phyloP scores from a whole-genome alignment of 2,329 filamentous ascomycete genomes.

The Colletotrichum sp. region DNA sequence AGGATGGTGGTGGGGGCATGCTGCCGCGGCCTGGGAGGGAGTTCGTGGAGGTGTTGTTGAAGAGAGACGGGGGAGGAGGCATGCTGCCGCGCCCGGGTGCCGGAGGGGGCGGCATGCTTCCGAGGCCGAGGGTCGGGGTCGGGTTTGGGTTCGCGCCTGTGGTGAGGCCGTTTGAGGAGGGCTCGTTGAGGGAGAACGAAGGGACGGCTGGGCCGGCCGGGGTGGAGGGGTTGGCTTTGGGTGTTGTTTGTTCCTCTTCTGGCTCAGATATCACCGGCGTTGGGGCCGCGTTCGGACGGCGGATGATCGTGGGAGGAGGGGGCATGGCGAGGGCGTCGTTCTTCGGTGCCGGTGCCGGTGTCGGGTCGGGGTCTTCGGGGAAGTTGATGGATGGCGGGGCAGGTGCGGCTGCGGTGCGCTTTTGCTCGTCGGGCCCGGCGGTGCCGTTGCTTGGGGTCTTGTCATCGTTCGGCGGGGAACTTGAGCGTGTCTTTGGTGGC shows the following conservation, averaged over 20 bases:
- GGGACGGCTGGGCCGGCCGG: slow-evolving; percentile 40
- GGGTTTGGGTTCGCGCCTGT: slow-evolving; percentile 24
- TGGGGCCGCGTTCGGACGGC: not conserved
- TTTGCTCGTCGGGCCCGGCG: not conserved
- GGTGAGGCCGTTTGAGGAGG: slow-evolving; percentile 6
- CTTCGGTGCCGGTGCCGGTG: not conserved
- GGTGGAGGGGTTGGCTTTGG: slow-evolving; percentile 47
- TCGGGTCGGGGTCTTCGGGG: not conserved
- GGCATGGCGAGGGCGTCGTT: slow-evolving; percentile 42
- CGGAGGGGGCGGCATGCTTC: slow-evolving; percentile 22
- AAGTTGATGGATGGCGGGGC: not conserved
- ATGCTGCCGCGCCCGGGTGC: slow-evolving; percentile 19
- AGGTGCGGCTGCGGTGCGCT: slow-evolving; percentile 9
- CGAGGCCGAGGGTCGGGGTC: not conserved
- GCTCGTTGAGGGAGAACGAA: slow-evolving; percentile 46
- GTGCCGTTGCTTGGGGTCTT: not conserved
- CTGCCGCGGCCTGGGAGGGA: not conserved
- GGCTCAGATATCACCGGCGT: slow-evolving; percentile 23
- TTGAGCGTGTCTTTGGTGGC: not conserved
- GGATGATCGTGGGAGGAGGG: slow-evolving; percentile 25
- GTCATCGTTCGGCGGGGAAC: not conserved
- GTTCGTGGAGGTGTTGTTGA: not conserved
- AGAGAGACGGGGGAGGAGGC: slow-evolving; percentile 14
- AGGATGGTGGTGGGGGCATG: slow-evolving; percentile 39
- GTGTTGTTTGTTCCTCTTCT: slow-evolving; percentile 53